A percentile compares a stretch with the other conserved stretches of the same genome.
phyloP scores from a whole-genome alignment of 495 filamentous ascomycete species.

The Aspergillus taichungensis region DNA sequence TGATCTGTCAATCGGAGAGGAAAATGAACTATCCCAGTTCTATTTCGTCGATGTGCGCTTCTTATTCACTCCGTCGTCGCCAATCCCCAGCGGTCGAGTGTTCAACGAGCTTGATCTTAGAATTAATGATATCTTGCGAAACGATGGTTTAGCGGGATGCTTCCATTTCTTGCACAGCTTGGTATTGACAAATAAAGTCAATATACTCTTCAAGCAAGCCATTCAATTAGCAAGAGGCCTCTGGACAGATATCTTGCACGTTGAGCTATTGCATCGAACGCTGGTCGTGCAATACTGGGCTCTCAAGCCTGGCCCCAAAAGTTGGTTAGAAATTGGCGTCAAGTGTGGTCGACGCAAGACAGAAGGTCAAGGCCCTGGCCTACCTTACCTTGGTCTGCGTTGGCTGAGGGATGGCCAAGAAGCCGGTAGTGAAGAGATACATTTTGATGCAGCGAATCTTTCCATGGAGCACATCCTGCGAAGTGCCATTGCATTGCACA shows the following conservation, averaged over 20 bases:
- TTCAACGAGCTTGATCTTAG: slow-evolving; percentile 56
- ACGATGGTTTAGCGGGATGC: slow-evolving; percentile 62
- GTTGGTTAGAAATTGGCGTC: slow-evolving; percentile 84
- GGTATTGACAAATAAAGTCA: slow-evolving; percentile 79
- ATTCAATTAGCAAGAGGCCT: slow-evolving; percentile 50
- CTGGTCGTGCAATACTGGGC: slow-evolving; percentile 88
- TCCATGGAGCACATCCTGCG: slow-evolving; percentile 66
- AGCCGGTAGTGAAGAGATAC: slow-evolving; percentile 53
- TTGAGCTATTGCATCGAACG: slow-evolving; percentile 68
- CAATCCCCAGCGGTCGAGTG: slow-evolving; percentile 48
- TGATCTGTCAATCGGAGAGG: slow-evolving; percentile 78
- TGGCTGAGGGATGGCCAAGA: slow-evolving; percentile 82
- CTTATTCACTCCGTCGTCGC: slow-evolving; percentile 60
- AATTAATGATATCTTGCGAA: slow-evolving; percentile 57
- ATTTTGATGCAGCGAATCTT: slow-evolving; percentile 55
- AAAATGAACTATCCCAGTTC: slow-evolving; percentile 70
- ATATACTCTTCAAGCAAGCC: slow-evolving; percentile 68
- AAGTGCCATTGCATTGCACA: slow-evolving; percentile 66
- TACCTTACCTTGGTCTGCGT: slow-evolving; percentile 54
- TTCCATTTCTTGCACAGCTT: slow-evolving; percentile 80
- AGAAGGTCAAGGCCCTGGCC: slow-evolving; percentile 8
- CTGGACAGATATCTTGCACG: slow-evolving; percentile 67
- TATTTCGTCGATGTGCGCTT: slow-evolving; percentile 91
- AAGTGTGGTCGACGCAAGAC: slow-evolving; percentile 47
- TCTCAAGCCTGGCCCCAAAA: slow-evolving; percentile 57